A percentile compares a stretch with the other conserved stretches of the same genome.
Conservation (phyloP, 176 grass and related monocot genomes). For the Melocanna baccifera region DNA sequence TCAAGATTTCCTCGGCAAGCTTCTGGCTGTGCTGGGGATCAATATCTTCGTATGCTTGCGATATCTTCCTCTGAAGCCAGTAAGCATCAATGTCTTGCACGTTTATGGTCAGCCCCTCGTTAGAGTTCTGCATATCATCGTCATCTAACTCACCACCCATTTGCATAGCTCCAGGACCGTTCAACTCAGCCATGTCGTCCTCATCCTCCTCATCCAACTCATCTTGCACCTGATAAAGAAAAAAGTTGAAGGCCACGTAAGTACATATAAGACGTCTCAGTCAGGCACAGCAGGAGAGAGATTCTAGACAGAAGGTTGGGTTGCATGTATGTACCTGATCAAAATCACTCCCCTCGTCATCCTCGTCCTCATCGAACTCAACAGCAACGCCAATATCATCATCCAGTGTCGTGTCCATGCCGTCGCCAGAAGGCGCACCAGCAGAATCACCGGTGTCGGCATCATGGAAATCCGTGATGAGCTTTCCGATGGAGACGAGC, state of each 20-base stretch:
- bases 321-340: conserved; percentile 55
- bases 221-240: conserved; percentile 70
- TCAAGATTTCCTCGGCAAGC: conserved; percentile 79
- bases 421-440: conserved; percentile 23
- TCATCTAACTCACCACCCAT: conserved; percentile 75
- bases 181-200: conserved; percentile 48
- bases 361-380: conserved; percentile 85
- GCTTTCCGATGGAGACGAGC: conserved; percentile 68
- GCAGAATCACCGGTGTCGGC: conserved; percentile 21
- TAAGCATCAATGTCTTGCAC: conserved; percentile 98
- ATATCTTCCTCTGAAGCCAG: conserved; percentile 97
- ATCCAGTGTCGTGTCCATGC: conserved; percentile 50
- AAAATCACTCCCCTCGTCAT: conserved; percentile 82
- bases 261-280: not conserved
- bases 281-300: not conserved
- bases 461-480: conserved; percentile 86
- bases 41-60: conserved; percentile 80
- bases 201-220: conserved; percentile 85
- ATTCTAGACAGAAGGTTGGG: not conserved
- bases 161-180: conserved; percentile 69
- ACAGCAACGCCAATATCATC: conserved; percentile 91
- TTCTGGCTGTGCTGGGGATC: conserved; percentile 85
- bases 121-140: conserved; percentile 64
- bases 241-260: not conserved
- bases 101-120: conserved; percentile 62